phyloP scores from a whole-genome alignment of 2,329 filamentous ascomycete genomes.

The Diaporthe velutina region DNA sequence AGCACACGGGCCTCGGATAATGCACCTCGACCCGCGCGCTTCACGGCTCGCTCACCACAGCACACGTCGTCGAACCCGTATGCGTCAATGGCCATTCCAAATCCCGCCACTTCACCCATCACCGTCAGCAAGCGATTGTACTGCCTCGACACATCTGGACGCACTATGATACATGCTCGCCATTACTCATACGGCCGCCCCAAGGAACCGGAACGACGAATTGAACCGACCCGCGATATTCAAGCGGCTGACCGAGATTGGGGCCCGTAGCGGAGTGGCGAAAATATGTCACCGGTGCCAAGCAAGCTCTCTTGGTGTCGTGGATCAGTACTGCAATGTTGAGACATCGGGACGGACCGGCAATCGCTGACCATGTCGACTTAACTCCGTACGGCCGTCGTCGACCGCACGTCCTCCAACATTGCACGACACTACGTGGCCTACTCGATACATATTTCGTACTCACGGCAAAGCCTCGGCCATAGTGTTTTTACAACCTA shows the following conservation, averaged over 20 bases:
- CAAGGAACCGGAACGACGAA: not conserved
- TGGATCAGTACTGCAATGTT: not conserved
- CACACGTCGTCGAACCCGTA: not conserved
- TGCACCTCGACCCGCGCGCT: not conserved
- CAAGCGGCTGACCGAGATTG: conserved; percentile 7
- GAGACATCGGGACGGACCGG: conserved; percentile 25
- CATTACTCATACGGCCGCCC: conserved; percentile 12
- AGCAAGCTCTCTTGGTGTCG: not conserved
- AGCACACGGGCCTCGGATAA: not conserved
- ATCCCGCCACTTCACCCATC: not conserved
- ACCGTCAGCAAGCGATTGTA: not conserved
- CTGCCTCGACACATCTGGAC: not conserved
- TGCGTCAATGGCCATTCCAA: conserved; percentile 1
- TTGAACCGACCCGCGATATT: not conserved
- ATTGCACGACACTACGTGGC: not conserved
- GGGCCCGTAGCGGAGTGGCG: conserved; percentile 15
- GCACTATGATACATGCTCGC: not conserved
- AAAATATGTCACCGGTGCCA: not conserved
- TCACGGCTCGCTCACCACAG: conserved; percentile 9
- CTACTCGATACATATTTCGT: not conserved
- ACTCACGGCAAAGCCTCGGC: not conserved
- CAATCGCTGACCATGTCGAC: not conserved
- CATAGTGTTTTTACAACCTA: not conserved
- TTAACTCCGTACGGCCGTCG: not conserved
- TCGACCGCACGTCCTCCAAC: not conserved